Evolutionary conservation across 2,329 filamentous ascomycete species (phyloP).

Genomic region (Rhynchosporium secalis): DNA sequence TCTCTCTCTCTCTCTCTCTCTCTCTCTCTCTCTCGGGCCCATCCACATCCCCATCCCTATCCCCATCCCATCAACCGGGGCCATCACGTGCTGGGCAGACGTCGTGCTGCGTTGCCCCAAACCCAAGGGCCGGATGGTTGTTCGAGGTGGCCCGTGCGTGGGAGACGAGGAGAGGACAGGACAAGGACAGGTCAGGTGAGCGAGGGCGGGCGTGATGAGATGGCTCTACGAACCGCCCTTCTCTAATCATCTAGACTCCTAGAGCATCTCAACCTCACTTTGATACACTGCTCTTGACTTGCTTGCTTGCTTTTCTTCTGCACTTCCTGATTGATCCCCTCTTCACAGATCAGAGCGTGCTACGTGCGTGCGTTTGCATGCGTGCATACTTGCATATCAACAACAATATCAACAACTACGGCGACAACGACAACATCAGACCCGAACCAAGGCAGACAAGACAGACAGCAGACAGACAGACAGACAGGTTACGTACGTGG

Average conservation of each 20-base stretch:
- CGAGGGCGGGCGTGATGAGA: too few species aligned
- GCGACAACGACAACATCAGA: too few species aligned
- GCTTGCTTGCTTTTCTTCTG: neutral
- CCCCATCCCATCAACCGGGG: neutral
- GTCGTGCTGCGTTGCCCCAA: too few species aligned
- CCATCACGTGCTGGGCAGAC: slow-evolving; percentile 2
- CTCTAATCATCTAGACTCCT: neutral
- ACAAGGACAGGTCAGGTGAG: too few species aligned
- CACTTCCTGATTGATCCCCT: neutral
- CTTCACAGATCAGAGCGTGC: slow-evolving; percentile 12
- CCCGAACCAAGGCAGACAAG: too few species aligned
- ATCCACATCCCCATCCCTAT: too few species aligned
- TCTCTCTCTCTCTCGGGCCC: neutral
- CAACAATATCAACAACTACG: neutral
- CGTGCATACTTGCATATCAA: neutral
- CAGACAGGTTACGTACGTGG: neutral
- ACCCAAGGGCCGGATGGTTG: too few species aligned
- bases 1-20: neutral
- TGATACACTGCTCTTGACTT: too few species aligned
- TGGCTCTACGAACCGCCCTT: too few species aligned
- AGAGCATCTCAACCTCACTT: neutral
- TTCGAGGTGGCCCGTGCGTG: too few species aligned
- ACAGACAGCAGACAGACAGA: neutral
- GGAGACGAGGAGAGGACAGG: too few species aligned
- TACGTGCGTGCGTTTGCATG: neutral